A percentile compares a stretch with the other conserved stretches of the same genome.
Conservation (phyloP, 495 filamentous ascomycete genomes). For the Penicillium bialowiezense region DNA sequence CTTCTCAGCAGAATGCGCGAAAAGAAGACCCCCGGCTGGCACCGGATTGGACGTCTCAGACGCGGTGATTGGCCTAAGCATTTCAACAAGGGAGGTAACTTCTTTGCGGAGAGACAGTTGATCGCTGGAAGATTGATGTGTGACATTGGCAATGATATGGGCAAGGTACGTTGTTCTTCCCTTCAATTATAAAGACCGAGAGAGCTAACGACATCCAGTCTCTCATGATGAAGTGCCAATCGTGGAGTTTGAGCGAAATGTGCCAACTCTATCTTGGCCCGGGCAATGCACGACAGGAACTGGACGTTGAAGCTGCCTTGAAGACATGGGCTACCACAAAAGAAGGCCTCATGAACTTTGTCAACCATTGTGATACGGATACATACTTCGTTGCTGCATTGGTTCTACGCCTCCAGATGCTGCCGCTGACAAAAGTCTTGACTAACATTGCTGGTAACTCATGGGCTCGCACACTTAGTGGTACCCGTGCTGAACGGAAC, state of each 20-base stretch:
- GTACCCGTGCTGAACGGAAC: conserved; percentile 94
- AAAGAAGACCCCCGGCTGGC: conserved; percentile 89
- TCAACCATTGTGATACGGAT: conserved; percentile 88
- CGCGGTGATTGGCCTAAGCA: conserved; percentile 84
- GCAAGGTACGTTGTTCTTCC: conserved; percentile 57
- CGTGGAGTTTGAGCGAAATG: conserved; percentile 98
- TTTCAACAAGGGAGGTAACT: conserved; percentile 81
- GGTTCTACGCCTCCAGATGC: conserved; percentile 82
- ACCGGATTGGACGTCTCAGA: conserved; percentile 81
- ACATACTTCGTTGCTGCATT: conserved; percentile 94
- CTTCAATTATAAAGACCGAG: background rate
- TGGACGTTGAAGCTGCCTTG: conserved; percentile 83
- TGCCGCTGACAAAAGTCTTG: conserved; percentile 89
- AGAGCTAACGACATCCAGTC: conserved; percentile 52
- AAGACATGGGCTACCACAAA: conserved; percentile 84
- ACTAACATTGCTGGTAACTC: conserved; percentile 98
- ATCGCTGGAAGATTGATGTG: conserved; percentile 88
- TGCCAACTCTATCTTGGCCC: conserved; percentile 79
- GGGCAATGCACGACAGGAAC: conserved; percentile 66
- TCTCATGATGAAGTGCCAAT: conserved; percentile 93
- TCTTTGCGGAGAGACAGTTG: conserved; percentile 87
- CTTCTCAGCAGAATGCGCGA: conserved; percentile 84
- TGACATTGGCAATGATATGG: conserved; percentile 93
- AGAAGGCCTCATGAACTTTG: conserved; percentile 86
- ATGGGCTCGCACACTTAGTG: conserved; percentile 93